Conservation (phyloP, 352 stramenopile genomes). For the Phytophthora sojae region DNA sequence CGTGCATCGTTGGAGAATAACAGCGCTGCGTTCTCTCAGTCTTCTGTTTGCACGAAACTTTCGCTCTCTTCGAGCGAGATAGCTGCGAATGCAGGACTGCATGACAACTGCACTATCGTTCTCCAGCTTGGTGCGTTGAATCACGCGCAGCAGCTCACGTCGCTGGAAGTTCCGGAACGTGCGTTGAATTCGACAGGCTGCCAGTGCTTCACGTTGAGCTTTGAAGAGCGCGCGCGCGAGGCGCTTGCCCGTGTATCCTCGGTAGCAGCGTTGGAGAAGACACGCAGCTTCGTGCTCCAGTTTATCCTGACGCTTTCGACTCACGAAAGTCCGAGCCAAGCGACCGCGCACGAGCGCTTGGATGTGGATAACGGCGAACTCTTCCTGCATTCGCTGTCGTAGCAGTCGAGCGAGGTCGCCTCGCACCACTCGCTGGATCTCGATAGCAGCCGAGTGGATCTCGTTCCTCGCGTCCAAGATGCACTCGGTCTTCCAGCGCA, state of each 20-base stretch:
- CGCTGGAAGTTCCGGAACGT: conserved; percentile 72
- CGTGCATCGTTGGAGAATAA: conserved; percentile 59
- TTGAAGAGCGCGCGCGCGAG: conserved; percentile 68
- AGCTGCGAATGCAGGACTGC: conserved; percentile 64
- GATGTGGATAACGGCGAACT: conserved; percentile 48
- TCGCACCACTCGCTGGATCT: conserved; percentile 73
- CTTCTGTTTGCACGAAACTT: conserved; percentile 24
- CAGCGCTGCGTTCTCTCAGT: conserved; percentile 30
- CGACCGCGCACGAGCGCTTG: conserved; percentile 64
- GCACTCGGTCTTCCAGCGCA: conserved; percentile 59
- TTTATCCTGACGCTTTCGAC: conserved; percentile 38
- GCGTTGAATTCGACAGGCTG: conserved; percentile 69
- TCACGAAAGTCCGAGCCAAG: conserved; percentile 37
- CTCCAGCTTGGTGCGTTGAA: conserved; percentile 73
- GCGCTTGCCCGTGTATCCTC: conserved; percentile 80
- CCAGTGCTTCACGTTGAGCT: conserved; percentile 66
- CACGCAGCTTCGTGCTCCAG: conserved; percentile 56
- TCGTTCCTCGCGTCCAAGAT: conserved; percentile 65
- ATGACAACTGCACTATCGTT: conserved; percentile 58
- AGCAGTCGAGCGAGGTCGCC: conserved; percentile 53
- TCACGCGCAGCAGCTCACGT: conserved; percentile 61
- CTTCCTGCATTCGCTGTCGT: conserved; percentile 29
- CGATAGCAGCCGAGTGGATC: conserved; percentile 61
- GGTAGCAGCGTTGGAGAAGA: conserved; percentile 79
- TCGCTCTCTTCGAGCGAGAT: conserved; percentile 61